phyloP scores from a whole-genome alignment of 257 asterid genomes.

The Salvia hispanica region DNA sequence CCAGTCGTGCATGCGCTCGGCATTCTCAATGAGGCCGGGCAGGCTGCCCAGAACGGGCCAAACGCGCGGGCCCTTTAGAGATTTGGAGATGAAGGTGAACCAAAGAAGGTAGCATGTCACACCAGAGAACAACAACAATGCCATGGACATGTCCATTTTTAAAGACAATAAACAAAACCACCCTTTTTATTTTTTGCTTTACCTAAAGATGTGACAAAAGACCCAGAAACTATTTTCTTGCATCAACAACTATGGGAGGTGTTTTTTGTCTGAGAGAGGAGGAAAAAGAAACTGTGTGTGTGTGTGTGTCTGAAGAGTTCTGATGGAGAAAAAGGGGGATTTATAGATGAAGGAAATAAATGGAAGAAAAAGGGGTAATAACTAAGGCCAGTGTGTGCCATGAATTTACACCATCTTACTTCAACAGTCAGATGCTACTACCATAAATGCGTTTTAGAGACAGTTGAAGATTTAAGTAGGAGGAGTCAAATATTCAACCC shows the following conservation, averaged over 20 bases:
- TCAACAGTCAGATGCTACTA: slow-evolving; percentile 52
- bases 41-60: slow-evolving; percentile 95
- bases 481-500: slow-evolving; percentile 26
- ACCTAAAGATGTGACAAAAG: slow-evolving; percentile 2
- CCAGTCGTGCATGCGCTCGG: slow-evolving; percentile 91
- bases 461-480: slow-evolving; percentile 49
- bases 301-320: slow-evolving; percentile 33
- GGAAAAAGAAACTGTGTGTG: neutral
- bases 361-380: slow-evolving; percentile 43
- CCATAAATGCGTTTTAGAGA: slow-evolving; percentile 66
- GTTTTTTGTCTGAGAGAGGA: neutral
- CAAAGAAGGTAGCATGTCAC: slow-evolving; percentile 73
- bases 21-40: slow-evolving; percentile 77
- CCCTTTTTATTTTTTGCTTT: neutral
- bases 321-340: slow-evolving; percentile 33
- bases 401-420: slow-evolving; percentile 54
- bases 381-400: slow-evolving; percentile 69
- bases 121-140: slow-evolving; percentile 61
- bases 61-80: slow-evolving; percentile 83
- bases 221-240: slow-evolving; percentile 7
- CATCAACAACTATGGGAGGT: neutral
- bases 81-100: slow-evolving; percentile 85
- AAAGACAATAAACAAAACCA: neutral
- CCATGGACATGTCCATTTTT: slow-evolving; percentile 60
- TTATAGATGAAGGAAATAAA: slow-evolving; percentile 53